A percentile compares a stretch with the other conserved stretches of the same genome.
phyloP scores from a whole-genome alignment of 805 yeast species.

The Lipomyces starkeyi region DNA sequence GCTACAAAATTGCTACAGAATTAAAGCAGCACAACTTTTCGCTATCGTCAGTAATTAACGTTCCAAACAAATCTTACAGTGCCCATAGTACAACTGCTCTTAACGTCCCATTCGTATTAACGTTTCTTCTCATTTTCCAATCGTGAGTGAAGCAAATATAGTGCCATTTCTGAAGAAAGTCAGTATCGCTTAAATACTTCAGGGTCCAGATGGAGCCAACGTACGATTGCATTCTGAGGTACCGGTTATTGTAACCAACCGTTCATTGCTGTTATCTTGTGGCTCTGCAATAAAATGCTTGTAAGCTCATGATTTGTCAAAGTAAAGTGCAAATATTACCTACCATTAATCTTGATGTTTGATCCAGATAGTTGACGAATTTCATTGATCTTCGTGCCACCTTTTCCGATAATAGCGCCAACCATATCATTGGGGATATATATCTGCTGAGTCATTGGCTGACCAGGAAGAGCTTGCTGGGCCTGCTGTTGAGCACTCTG shows the following conservation, averaged over 20 bases:
- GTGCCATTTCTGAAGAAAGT: conserved; percentile 39
- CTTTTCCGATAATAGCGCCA: conserved; percentile 85
- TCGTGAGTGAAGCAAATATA: conserved; percentile 41
- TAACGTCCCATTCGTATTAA: background rate
- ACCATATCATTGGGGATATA: conserved; percentile 78
- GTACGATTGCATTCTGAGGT: conserved; percentile 34
- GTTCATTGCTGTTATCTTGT: conserved; percentile 39
- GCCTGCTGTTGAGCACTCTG: conserved; percentile 34
- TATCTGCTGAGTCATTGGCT: conserved; percentile 62
- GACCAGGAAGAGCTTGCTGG: conserved; percentile 32
- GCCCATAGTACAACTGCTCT: background rate
- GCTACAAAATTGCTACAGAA: background rate
- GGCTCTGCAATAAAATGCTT: conserved; percentile 44
- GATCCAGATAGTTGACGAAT: conserved; percentile 77
- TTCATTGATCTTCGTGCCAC: conserved; percentile 80
- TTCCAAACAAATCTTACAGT: background rate
- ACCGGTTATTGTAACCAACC: conserved; percentile 40
- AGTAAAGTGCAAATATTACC: conserved; percentile 53
- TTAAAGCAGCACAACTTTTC: background rate
- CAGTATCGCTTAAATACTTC: conserved; percentile 1
- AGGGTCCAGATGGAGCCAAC: conserved; percentile 4
- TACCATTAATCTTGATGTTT: conserved; percentile 70
- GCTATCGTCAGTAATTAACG: background rate
- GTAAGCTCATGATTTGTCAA: conserved; percentile 78
- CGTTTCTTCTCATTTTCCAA: conserved; percentile 43